A percentile compares a stretch with the other conserved stretches of the same genome.
Evolutionary conservation across 371 early-diverging fungal genomes (phyloP).

Genomic region (Saksenaea oblongispora): DNA sequence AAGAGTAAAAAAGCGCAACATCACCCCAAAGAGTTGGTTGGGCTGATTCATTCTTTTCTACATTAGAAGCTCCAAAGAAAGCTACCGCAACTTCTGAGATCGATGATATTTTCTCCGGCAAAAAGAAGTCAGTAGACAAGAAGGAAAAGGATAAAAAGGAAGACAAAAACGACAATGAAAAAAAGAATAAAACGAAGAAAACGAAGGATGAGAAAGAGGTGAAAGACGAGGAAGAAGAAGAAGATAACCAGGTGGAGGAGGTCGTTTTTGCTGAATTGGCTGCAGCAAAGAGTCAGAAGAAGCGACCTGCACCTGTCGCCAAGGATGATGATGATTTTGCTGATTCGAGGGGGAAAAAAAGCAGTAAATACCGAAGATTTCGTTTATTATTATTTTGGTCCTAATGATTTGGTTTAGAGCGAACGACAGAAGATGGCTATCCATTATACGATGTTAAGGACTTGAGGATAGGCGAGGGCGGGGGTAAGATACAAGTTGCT

Average conservation of each 20-base stretch:
- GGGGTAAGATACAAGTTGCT: conserved; percentile 12
- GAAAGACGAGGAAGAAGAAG: conserved; percentile 17
- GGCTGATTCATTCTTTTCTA: neutral
- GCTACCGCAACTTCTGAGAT: neutral
- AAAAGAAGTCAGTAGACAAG: conserved; percentile 13
- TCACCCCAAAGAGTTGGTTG: neutral
- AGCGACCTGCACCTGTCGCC: conserved; percentile 18
- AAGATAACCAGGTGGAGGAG: conserved; percentile 33
- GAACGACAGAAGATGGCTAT: conserved; percentile 54
- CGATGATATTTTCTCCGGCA: conserved; percentile 2
- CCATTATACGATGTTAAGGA: conserved; percentile 54
- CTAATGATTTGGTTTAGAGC: conserved; percentile 22
- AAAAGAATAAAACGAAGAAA: conserved; percentile 2
- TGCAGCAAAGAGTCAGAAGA: conserved; percentile 37
- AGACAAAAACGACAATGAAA: conserved; percentile 9
- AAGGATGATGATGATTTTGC: conserved; percentile 40
- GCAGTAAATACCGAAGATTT: conserved; percentile 29
- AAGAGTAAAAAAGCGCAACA: neutral
- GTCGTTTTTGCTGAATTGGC: conserved; percentile 51
- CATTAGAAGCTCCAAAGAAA: neutral
- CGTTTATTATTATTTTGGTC: neutral
- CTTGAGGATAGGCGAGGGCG: conserved; percentile 40
- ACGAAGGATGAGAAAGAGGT: conserved; percentile 15
- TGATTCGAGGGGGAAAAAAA: conserved; percentile 51
- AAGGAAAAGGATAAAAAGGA: conserved; percentile 21